Evolutionary conservation across 208 protist genomes (phyloP), one percentile per base, ranked within the genome.

Genomic region (Trypanosomatidae sp.): DNA sequence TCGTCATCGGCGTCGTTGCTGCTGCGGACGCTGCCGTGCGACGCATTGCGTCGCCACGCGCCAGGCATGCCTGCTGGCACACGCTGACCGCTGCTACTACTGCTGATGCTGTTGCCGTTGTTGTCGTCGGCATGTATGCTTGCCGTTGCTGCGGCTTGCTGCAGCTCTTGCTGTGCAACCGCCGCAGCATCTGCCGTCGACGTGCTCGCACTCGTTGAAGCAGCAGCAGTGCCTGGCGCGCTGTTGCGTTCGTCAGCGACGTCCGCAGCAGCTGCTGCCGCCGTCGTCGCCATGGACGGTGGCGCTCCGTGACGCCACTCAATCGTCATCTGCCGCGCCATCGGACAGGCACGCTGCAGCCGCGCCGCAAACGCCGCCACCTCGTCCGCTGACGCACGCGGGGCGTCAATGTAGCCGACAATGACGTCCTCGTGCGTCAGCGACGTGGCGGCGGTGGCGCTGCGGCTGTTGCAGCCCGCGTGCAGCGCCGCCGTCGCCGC

Each of bases 331-430:
- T 35, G 23, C 20, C 71, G 72, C 0, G 83, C 83, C 21, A 82
- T 65, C 0, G 75, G 75, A 35, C 83, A 92, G 8, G 66, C 64
- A 50, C 78, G 85, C 21, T 83, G 61, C 33, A 92, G 48, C 33
- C 69, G 67, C 38, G 73, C 61, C 3, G 78, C 77, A 61, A 87
- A 92, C 15, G 49, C 69, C 62, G 75, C 68, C 43, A 88, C 64
- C 53, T 92, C 72, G 51, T 76, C 78, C 13, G 67, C 57, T 0
- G 69, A 68, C 0, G 71, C 74, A 4, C 43, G 35, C 3, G 83
- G 83, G 3, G 83, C 83, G 25, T 88, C 78, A 43, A 92, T 92
- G 62, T 88, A 87, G 41, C 83, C 83, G 4, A 92, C 78, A 2
- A 92, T 71, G 2, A 82, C 65, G 16, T 58, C 53, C 18, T 83